Conservation (phyloP, 176 grass and related monocot genomes). For the Oryza rufipogon region DNA sequence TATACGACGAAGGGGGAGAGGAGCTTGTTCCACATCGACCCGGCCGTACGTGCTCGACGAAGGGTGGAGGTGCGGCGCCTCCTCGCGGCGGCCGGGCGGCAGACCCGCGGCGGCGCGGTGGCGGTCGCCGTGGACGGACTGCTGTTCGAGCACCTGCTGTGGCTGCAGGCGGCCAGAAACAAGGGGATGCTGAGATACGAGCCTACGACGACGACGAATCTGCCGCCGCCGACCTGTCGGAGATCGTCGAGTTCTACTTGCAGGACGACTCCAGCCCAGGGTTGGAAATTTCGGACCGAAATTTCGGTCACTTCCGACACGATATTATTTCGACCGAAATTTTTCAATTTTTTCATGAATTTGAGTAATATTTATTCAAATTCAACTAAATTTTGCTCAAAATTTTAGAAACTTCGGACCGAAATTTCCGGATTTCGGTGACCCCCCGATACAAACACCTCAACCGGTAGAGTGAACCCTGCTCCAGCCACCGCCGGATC, state of each 20-base stretch:
- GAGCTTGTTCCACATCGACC: slow-evolving; percentile 69
- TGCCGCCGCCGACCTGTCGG: slow-evolving; percentile 40
- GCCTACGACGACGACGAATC: neutral
- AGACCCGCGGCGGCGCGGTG: slow-evolving; percentile 33
- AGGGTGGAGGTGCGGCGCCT: slow-evolving; percentile 52
- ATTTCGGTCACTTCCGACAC: too few relatives aligned
- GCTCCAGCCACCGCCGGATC: too few relatives aligned
- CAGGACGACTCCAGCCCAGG: slow-evolving; percentile 19
- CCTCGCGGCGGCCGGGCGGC: slow-evolving; percentile 47
- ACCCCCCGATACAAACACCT: too few relatives aligned
- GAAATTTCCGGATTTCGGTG: too few relatives aligned
- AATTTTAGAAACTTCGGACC: too few relatives aligned
- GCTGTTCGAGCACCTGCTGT: slow-evolving; percentile 82
- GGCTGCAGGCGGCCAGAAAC: slow-evolving; percentile 43
- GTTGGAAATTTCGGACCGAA: too few relatives aligned
- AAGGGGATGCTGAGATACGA: neutral
- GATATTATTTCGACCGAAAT: too few relatives aligned
- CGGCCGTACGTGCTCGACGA: slow-evolving; percentile 52
- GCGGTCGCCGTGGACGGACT: slow-evolving; percentile 56
- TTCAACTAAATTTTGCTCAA: too few relatives aligned
- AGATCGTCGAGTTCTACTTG: slow-evolving; percentile 85
- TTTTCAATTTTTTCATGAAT: too few relatives aligned
- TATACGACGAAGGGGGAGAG: slow-evolving; percentile 32
- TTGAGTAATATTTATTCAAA: too few relatives aligned
- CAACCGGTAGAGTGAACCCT: too few relatives aligned